Evolutionary conservation across 768 basidiomycete species (phyloP).

Genomic region (Phylloporus rhodoxanthus): DNA sequence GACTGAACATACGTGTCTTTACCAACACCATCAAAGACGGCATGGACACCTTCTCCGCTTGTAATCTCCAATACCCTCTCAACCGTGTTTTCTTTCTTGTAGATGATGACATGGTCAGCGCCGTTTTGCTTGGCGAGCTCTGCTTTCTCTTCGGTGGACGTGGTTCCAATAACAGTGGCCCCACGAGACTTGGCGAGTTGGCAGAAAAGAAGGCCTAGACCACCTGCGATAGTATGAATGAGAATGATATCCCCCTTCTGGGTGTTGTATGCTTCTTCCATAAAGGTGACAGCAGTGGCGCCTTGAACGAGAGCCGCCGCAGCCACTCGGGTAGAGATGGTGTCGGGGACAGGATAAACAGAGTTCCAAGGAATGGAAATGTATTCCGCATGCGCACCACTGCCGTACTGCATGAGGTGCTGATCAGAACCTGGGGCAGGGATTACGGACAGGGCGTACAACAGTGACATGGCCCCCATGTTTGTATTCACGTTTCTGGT

Average conservation of each 20-base stretch:
- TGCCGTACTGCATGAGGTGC: slow-evolving; percentile 33
- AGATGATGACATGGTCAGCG: slow-evolving; percentile 83
- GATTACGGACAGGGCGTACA: slow-evolving; percentile 38
- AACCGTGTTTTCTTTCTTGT: slow-evolving; percentile 69
- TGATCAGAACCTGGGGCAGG: not conserved
- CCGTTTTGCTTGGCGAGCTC: slow-evolving; percentile 72
- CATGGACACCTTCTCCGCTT: slow-evolving; percentile 76
- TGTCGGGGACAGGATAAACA: slow-evolving; percentile 60
- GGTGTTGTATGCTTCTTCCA: slow-evolving; percentile 81
- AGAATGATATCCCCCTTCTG: slow-evolving; percentile 75
- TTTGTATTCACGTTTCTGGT: slow-evolving; percentile 56
- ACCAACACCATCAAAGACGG: slow-evolving; percentile 92
- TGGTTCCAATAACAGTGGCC: slow-evolving; percentile 89
- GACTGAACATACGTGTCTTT: slow-evolving; percentile 72
- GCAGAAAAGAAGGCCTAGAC: slow-evolving; percentile 64
- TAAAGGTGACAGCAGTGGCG: slow-evolving; percentile 69
- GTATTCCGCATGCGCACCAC: slow-evolving; percentile 66
- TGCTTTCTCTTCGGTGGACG: slow-evolving; percentile 80
- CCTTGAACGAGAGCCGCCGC: slow-evolving; percentile 71
- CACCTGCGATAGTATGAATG: slow-evolving; percentile 89
- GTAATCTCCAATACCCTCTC: slow-evolving; percentile 70
- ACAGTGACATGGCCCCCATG: slow-evolving; percentile 71
- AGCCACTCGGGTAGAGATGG: slow-evolving; percentile 53
- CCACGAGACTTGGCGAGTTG: slow-evolving; percentile 71
- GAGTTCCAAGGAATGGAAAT: slow-evolving; percentile 56